Evolutionary conservation across 768 basidiomycete genomes (phyloP).

Genomic region (Suillus fuscotomentosus): DNA sequence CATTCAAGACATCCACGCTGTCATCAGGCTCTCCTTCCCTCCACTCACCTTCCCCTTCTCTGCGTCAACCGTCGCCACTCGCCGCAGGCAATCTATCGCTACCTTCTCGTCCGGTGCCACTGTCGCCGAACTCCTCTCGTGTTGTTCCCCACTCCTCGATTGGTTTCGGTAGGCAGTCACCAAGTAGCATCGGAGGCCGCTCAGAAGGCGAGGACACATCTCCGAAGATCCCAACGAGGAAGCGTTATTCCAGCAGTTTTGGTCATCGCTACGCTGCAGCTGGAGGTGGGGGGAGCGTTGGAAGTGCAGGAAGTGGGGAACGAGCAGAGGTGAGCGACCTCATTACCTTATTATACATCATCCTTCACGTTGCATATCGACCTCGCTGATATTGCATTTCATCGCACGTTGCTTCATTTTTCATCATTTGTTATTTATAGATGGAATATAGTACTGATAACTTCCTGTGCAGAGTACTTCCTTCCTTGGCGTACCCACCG

Average conservation of each 20-base stretch:
- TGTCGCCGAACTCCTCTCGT: conserved; percentile 42
- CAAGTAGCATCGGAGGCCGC: conserved; percentile 42
- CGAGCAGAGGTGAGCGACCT: conserved; percentile 21
- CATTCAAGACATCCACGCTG: conserved; percentile 51
- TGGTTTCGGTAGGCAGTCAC: conserved; percentile 33
- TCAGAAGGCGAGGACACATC: conserved; percentile 34
- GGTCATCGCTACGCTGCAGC: conserved; percentile 61
- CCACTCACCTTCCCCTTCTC: conserved; percentile 47
- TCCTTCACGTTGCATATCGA: neutral
- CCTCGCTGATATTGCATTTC: neutral
- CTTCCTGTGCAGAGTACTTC: conserved; percentile 33
- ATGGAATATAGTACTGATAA: conserved; percentile 1
- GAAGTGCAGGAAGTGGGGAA: conserved; percentile 40
- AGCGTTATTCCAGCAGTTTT: conserved; percentile 78
- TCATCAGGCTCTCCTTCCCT: conserved; percentile 49
- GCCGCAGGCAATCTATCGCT: conserved; percentile 33
- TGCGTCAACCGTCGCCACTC: conserved; percentile 47
- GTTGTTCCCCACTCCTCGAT: conserved; percentile 39
- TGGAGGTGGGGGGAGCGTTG: conserved; percentile 30
- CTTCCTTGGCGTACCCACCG: conserved; percentile 48
- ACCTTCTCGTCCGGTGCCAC: conserved; percentile 35
- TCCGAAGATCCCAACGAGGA: conserved; percentile 34
- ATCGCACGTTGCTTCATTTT: conserved; percentile 1
- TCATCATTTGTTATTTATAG: neutral
- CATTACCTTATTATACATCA: neutral